Percentiles rank a stretch among this genome's conserved stretches.
Evolutionary conservation across 2,329 filamentous ascomycete genomes (phyloP).

Genomic region (Xylariomycetidae sp.): DNA sequence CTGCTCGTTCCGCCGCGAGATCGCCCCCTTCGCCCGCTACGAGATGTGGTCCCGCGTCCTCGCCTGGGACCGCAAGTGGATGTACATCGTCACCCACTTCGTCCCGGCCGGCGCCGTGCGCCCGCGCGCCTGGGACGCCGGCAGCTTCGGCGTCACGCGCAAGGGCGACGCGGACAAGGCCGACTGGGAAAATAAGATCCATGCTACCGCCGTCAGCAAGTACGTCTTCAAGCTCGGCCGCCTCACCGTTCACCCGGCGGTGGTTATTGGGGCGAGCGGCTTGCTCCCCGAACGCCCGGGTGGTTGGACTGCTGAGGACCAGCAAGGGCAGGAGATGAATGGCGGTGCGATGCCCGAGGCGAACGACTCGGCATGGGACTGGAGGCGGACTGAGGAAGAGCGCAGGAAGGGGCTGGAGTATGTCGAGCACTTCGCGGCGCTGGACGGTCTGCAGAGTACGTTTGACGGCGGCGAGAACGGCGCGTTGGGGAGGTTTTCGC

Average conservation of each 20-base stretch:
- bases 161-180: slow-evolving; percentile 30
- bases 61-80: slow-evolving; percentile 75
- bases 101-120: slow-evolving; percentile 55
- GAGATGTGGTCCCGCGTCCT: slow-evolving; percentile 69
- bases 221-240: slow-evolving; percentile 80
- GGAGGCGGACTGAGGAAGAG: slow-evolving; percentile 50
- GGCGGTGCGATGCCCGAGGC: slow-evolving; percentile 32
- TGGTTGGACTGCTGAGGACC: slow-evolving; percentile 48
- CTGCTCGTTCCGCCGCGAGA: slow-evolving; percentile 69
- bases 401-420: slow-evolving; percentile 49
- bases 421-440: slow-evolving; percentile 48
- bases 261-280: slow-evolving; percentile 63
- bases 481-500: slow-evolving; percentile 43
- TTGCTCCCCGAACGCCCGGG: slow-evolving; percentile 69
- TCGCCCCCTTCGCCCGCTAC: slow-evolving; percentile 61
- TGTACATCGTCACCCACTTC: slow-evolving; percentile 71
- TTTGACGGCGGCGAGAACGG: slow-evolving; percentile 50
- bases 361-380: slow-evolving; percentile 46
- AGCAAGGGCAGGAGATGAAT: slow-evolving; percentile 16
- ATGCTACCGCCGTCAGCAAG: slow-evolving; percentile 69
- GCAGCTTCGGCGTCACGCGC: slow-evolving; percentile 31
- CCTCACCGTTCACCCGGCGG: slow-evolving; percentile 76
- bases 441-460: slow-evolving; percentile 46
- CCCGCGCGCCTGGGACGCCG: slow-evolving; percentile 48
- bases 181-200: slow-evolving; percentile 56